A percentile compares a stretch with the other conserved stretches of the same genome.
These are phyloP conservation scores for Retiboletus flavoniger DNA, from an alignment of 1,284 basidiomycete species.

Conservation along the genomic window DNA sequence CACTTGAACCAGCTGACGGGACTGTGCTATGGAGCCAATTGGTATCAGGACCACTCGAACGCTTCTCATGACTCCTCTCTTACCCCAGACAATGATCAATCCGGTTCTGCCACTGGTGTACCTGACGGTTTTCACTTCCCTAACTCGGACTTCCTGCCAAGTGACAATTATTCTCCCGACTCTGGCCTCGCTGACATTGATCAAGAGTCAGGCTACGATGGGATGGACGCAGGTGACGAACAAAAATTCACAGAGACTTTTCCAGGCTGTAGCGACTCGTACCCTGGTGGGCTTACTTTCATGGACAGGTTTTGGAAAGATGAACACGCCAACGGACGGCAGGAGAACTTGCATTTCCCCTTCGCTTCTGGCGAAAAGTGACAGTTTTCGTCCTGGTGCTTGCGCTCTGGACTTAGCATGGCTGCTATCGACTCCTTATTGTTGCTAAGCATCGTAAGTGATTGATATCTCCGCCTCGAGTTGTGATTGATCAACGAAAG, in stretches of 20 bases:
- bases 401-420: neutral
- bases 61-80: neutral
- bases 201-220: neutral
- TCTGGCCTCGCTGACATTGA: neutral
- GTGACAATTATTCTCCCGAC: too few relatives aligned
- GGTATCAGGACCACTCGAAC: neutral
- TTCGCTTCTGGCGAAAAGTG: neutral
- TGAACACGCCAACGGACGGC: neutral
- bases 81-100: neutral
- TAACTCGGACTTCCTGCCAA: too few relatives aligned
- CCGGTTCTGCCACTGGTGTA: neutral
- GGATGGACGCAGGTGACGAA: neutral
- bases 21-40: neutral
- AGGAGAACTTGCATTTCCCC: neutral
- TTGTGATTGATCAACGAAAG: neutral
- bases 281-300: neutral
- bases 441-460: neutral
- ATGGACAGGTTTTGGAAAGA: neutral
- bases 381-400: neutral
- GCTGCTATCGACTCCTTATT: neutral
- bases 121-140: too few relatives aligned
- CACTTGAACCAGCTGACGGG: constrained; percentile 8
- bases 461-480: neutral
- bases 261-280: neutral
- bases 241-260: neutral